Evolutionary conservation across 352 stramenopile species (phyloP), one percentile per base, ranked within the genome.

Genomic region (Globisporangium rhizosaccharum): DNA sequence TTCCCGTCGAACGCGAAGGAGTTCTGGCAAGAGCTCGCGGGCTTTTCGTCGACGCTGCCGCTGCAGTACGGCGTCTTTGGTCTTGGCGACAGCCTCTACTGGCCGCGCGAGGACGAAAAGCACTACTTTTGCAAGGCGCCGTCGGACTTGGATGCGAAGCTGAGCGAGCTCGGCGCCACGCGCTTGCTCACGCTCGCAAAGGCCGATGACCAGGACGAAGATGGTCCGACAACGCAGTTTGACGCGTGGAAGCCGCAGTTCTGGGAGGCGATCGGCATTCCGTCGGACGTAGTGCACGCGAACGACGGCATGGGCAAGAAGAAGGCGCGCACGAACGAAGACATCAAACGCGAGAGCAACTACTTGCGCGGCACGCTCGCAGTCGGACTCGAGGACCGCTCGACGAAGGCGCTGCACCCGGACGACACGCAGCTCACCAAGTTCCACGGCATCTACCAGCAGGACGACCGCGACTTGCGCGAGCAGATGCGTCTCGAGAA

Each of bases 391-490:
- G 68, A 80, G 33, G 79, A 94, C 65, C 67, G 67, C 30, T 85
- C 81, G 28, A 92, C 85, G 39, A 88, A 88, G 67, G 77, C 79
- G 55, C 70, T 94, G 42, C 54, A 66, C 26, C 48, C 79, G 14
- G 82, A 92, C 26, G 82, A 92, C 53, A 88, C 75, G 33, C 82
- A 94, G 70, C 67, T 94, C 33, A 92, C 81, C 45, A 99, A 99
- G 76, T 99, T 99, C 76, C 96, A 99, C 69, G 96, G 96, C 36
- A 98, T 96, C 53, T 99, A 99, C 76, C 90, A 98, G 84, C 96
- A 99, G 75, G 96, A 98, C 59, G 82, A 98, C 75, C 88, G 96
- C 51, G 94, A 98, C 23, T 56, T 87, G 57, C 78, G 80, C 42
- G 78, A 90, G 54, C 76, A 88, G 61, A 90, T 88, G 79, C 78